A percentile compares a stretch with the other conserved stretches of the same genome.
Conservation (phyloP, 257 asterid genomes). For the Solanum raphanifolium region DNA sequence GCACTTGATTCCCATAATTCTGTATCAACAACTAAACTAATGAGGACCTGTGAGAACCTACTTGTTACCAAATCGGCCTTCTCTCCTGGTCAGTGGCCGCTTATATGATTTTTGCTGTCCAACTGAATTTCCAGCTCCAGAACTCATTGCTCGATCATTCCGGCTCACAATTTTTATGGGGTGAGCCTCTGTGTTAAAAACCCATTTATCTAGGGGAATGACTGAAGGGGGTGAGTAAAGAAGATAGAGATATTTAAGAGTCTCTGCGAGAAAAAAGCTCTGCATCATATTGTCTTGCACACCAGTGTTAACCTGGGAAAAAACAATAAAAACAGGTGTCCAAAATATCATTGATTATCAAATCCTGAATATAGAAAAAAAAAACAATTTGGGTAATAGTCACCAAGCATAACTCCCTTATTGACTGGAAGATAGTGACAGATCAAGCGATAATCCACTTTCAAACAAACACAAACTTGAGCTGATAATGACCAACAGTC, state of each 20-base stretch:
- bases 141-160: slow-evolving; percentile 16
- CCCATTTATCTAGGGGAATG: slow-evolving; percentile 90
- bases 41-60: too few species aligned
- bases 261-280: slow-evolving; percentile 96
- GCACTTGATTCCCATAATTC: too few species aligned
- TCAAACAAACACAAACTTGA: neutral
- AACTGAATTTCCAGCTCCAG: slow-evolving; percentile 20
- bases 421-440: neutral
- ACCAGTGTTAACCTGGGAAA: slow-evolving; percentile 75
- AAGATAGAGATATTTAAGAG: slow-evolving; percentile 85
- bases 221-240: slow-evolving; percentile 87
- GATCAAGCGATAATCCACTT: neutral
- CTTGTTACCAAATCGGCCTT: slow-evolving; percentile 22
- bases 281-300: slow-evolving; percentile 98
- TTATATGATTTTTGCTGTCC: slow-evolving; percentile 17
- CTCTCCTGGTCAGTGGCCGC: slow-evolving; percentile 65
- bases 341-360: neutral
- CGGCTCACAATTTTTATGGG: slow-evolving; percentile 63
- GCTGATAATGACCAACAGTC: neutral
- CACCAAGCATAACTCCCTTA: neutral
- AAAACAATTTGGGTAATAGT: neutral
- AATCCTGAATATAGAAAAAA: neutral
- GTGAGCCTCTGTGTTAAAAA: slow-evolving; percentile 97
- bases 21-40: too few species aligned
- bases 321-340: neutral